phyloP scores from a whole-genome alignment of 1,139 yeast genomes.

The Kodamaea sp. region DNA sequence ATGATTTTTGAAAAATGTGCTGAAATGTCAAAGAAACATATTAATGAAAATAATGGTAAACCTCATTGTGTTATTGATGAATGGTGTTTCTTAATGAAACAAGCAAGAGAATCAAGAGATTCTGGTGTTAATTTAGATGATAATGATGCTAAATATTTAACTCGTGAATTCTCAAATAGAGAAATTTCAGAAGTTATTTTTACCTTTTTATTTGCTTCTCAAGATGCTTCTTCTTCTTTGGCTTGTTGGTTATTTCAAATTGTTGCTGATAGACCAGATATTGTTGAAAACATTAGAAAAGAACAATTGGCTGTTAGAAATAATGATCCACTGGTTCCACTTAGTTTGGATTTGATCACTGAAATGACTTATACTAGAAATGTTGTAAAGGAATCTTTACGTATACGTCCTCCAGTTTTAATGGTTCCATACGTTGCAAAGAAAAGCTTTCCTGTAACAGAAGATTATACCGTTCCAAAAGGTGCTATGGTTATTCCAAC shows the following conservation, averaged over 20 bases:
- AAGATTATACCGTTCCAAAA: constrained; percentile 86
- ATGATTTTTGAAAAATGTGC: constrained; percentile 86
- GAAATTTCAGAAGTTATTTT: constrained; percentile 95
- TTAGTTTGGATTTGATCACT: constrained; percentile 72
- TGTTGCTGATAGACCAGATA: constrained; percentile 92
- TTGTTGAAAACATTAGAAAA: constrained; percentile 76
- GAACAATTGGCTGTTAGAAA: constrained; percentile 84
- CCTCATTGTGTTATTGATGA: constrained; percentile 92
- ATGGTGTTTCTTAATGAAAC: constrained; percentile 84
- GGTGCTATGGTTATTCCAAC: constrained; percentile 97
- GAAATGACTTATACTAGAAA: constrained; percentile 81
- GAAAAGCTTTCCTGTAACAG: constrained; percentile 77
- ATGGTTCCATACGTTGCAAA: constrained; percentile 97
- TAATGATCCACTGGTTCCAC: constrained; percentile 61
- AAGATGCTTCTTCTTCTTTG: constrained; percentile 96
- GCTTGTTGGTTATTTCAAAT: constrained; percentile 98
- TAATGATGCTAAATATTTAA: constrained; percentile 50
- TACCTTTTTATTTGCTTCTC: constrained; percentile 95
- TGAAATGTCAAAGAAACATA: constrained; percentile 73
- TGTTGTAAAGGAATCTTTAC: constrained; percentile 87
- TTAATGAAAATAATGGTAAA: constrained; percentile 66
- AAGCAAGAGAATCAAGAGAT: constrained; percentile 55
- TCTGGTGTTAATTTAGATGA: constrained; percentile 6
- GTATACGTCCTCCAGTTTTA: constrained; percentile 95
- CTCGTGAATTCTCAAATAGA: constrained; percentile 82